These are phyloP conservation scores for Aureobasidium sp. DNA, from an alignment of 2,329 filamentous ascomycete species.

Conservation along the genomic window DNA sequence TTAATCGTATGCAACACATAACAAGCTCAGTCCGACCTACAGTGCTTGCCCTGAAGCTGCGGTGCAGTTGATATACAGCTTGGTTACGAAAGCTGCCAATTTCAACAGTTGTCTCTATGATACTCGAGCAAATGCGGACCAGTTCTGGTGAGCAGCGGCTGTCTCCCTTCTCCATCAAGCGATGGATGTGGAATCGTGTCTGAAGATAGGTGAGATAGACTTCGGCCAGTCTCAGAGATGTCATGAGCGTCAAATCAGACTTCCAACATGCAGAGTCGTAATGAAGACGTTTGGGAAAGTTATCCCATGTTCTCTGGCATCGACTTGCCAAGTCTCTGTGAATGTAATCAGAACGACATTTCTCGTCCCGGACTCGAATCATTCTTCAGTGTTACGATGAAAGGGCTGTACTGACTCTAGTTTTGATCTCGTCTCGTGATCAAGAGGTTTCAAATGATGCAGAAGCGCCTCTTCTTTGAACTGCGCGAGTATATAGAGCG, in stretches of 20 bases:
- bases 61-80: not conserved
- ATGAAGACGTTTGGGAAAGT: conserved; percentile 12
- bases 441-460: not conserved
- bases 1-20: not conserved
- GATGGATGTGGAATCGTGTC: conserved; percentile 19
- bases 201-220: conserved; percentile 20
- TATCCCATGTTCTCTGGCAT: not conserved
- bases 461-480: conserved; percentile 3
- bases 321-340: not conserved
- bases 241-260: conserved; percentile 3
- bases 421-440: not conserved
- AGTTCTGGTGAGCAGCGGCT: not conserved
- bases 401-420: not conserved
- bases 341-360: not conserved
- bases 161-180: conserved; percentile 18
- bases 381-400: not conserved
- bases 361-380: not conserved
- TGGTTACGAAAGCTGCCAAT: conserved; percentile 9
- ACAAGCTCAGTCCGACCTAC: not conserved
- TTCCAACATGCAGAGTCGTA: conserved; percentile 20
- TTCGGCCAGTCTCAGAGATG: conserved; percentile 18
- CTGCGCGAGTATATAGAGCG: not conserved
- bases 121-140: conserved; percentile 15
- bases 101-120: conserved; percentile 18
- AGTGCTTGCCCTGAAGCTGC: not conserved